Evolutionary conservation across 306 rosid species (phyloP), one percentile per base, ranked within the genome.

Genomic region (Quercus alba): DNA sequence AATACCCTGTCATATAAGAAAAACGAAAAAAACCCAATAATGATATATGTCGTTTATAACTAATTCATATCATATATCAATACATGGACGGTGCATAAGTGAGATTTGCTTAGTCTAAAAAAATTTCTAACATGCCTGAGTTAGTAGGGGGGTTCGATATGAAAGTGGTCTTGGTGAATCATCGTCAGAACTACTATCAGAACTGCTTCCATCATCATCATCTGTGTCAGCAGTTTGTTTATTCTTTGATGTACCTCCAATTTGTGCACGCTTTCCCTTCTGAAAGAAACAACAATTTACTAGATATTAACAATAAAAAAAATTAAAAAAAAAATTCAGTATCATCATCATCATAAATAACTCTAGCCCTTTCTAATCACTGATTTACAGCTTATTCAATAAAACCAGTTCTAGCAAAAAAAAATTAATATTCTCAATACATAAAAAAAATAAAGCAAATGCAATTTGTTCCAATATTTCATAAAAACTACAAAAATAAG

Each of bases 81-180:
- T 41, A 41, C 46, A 41, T 35, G 14, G 30, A 23, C 4, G 4
- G 14, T 56, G 67, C 57, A 41, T 44, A 57, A 12, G 12, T 31
- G 20, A 20, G 18, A 30, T 19, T 30, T 62, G 46, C 70, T 46
- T n/a, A 14, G 23, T 81, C 25, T 49, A 79, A 10, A 57, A 38
- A 69, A 28, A 21, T 66, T 26, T 74, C 12, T 35, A 41, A 61
- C 87, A 46, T 88, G 85, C 99, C 97, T 90, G 98, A 80, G 87
- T 90, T 73, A 95, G 93, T 81, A 93, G 88, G 63, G 99, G 98
- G 59, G 91, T 77, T 81, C 98, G 92, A 61, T 90, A 91, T n/a
- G 97, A 83, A 68, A 95, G 89, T 20, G 83, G 83, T 80, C 88
- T 87, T 0, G 86, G 84, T 14, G 91, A 88, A 75, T 93, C 97